These are phyloP conservation scores for Suillus fuscotomentosus DNA, from an alignment of 768 basidiomycete genomes.

Conservation along the genomic window DNA sequence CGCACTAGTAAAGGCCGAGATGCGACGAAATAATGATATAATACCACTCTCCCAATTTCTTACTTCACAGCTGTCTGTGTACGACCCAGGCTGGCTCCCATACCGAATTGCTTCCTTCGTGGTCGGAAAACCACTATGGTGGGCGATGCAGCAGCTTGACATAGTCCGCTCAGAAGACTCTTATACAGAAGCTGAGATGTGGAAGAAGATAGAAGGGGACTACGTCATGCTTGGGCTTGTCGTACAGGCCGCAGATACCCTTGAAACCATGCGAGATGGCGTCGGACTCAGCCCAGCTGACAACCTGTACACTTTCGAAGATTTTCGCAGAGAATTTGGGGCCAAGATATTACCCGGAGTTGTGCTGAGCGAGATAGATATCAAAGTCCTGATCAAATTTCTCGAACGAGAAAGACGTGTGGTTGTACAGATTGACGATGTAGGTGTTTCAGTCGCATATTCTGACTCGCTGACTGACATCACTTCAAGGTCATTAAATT, in stretches of 20 bases:
- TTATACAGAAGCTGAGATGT: conserved; percentile 42
- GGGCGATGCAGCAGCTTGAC: conserved; percentile 80
- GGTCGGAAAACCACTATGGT: conserved; percentile 80
- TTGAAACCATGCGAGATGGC: conserved; percentile 38
- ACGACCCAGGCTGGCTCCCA: conserved; percentile 68
- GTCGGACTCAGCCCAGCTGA: conserved; percentile 52
- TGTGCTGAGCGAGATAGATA: conserved; percentile 60
- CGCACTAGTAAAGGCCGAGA: conserved; percentile 68
- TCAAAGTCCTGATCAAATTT: conserved; percentile 70
- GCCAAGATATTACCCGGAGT: conserved; percentile 37
- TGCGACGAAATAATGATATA: conserved; percentile 43
- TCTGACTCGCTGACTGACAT: conserved; percentile 1
- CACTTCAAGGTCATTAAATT: conserved; percentile 77
- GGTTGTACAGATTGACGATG: conserved; percentile 66
- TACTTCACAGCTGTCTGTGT: conserved; percentile 55
- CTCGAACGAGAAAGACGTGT: conserved; percentile 72
- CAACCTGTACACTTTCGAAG: conserved; percentile 55
- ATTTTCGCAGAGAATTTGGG: conserved; percentile 62
- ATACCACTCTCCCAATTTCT: conserved; percentile 57
- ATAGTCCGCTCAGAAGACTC: conserved; percentile 63
- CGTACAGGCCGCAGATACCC: conserved; percentile 61
- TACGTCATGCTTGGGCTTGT: conserved; percentile 68
- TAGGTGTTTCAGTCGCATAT: conserved; percentile 32
- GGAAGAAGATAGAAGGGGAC: conserved; percentile 65
- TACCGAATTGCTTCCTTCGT: conserved; percentile 67